Percentiles rank a stretch among this genome's conserved stretches.
phyloP scores from a whole-genome alignment of 495 filamentous ascomycete genomes.

The Podospora didyma region DNA sequence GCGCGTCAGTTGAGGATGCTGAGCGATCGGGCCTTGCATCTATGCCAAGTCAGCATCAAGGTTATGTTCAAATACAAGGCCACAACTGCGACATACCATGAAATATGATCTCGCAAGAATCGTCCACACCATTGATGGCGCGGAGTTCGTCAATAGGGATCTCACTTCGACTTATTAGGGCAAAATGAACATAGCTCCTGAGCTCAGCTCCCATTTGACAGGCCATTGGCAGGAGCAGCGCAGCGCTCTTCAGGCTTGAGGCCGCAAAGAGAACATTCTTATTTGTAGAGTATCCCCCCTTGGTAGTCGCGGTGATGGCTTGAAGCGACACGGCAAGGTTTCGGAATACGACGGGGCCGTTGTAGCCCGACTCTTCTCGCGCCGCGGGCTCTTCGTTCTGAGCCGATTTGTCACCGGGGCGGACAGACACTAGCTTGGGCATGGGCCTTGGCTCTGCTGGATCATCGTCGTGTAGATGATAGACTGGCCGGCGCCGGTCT shows the following conservation, averaged over 20 bases:
- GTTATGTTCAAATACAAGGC: neutral
- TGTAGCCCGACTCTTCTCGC: slow-evolving; percentile 22
- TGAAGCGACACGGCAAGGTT: slow-evolving; percentile 36
- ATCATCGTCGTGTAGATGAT: slow-evolving; percentile 18
- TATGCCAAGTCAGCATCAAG: slow-evolving; percentile 14
- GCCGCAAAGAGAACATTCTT: slow-evolving; percentile 57
- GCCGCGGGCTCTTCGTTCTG: neutral
- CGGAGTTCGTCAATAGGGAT: slow-evolving; percentile 49
- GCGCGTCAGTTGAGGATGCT: slow-evolving; percentile 43
- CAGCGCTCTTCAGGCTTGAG: slow-evolving; percentile 52
- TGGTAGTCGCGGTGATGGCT: slow-evolving; percentile 34
- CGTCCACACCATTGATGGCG: slow-evolving; percentile 53
- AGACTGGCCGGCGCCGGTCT: slow-evolving; percentile 27
- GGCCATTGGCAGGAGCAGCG: slow-evolving; percentile 53
- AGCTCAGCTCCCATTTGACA: slow-evolving; percentile 56
- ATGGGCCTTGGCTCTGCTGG: slow-evolving; percentile 15
- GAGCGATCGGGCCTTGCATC: slow-evolving; percentile 55
- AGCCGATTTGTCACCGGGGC: neutral
- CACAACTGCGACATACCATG: slow-evolving; percentile 39
- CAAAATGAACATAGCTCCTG: slow-evolving; percentile 57
- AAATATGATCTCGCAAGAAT: slow-evolving; percentile 51
- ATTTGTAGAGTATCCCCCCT: slow-evolving; percentile 35
- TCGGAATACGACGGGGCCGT: slow-evolving; percentile 35
- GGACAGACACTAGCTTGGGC: slow-evolving; percentile 13
- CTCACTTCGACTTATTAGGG: slow-evolving; percentile 51